Conservation (phyloP, 225 moss, liverwort and hornwort genomes). For the Sphagnum contortum region DNA sequence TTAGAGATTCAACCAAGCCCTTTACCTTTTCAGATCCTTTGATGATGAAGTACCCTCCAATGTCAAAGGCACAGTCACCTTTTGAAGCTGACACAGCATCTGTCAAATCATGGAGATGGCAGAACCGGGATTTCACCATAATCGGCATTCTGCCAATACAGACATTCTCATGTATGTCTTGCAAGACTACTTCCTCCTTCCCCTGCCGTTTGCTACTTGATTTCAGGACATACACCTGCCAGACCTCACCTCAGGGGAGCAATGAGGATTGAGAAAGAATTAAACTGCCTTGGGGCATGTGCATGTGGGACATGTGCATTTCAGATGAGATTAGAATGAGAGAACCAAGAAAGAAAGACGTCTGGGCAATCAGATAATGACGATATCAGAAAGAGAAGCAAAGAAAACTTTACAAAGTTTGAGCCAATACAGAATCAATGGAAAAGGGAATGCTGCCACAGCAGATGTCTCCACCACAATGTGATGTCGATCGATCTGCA, state of each 20-base stretch:
- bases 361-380: not conserved
- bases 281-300: no score
- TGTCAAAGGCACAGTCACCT: constrained; percentile 72
- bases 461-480: not conserved
- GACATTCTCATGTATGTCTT: constrained; percentile 33
- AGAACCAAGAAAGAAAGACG: not conserved
- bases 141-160: constrained; percentile 82
- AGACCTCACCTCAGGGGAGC: not conserved
- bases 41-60: constrained; percentile 90
- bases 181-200: constrained; percentile 19
- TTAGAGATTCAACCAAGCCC: no score
- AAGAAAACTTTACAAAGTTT: no score
- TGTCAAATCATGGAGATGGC: constrained; percentile 36
- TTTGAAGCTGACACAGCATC: constrained; percentile 9
- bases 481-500: not conserved
- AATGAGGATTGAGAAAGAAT: no score
- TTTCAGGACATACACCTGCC: constrained; percentile 31
- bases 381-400: not conserved
- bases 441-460: not conserved
- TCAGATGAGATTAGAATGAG: not conserved
- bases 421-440: no score
- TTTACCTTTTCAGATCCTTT: constrained; percentile 94
- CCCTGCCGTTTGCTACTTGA: constrained; percentile 7
- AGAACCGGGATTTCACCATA: constrained; percentile 79
- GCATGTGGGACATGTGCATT: not conserved